Evolutionary conservation across 176 grass and related monocot genomes (phyloP).

Genomic region (Secale cereale): DNA sequence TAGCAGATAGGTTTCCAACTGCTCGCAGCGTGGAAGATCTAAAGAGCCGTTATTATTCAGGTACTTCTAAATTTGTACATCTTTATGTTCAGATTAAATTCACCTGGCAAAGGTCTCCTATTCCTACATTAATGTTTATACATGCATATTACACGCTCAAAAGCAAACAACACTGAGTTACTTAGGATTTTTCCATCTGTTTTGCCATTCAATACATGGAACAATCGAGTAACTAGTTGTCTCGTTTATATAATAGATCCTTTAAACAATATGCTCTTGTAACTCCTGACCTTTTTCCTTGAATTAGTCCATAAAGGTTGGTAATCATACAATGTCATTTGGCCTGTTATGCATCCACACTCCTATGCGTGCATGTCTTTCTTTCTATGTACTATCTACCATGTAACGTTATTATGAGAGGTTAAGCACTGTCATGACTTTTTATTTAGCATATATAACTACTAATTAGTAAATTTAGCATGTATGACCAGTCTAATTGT

Average conservation of each 20-base stretch:
- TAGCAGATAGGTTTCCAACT: conserved; percentile 86
- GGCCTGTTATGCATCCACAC: not conserved
- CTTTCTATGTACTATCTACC: conserved; percentile 30
- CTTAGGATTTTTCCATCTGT: not conserved
- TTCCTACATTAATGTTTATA: not conserved
- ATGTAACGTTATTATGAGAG: not conserved
- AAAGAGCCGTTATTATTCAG: conserved; percentile 90
- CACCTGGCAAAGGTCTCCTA: not conserved
- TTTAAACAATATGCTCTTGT: not conserved
- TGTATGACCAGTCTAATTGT: not conserved
- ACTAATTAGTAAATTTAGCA: not conserved
- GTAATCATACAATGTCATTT: not conserved
- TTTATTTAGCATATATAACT: conserved; percentile 6
- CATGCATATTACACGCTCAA: conserved; percentile 3
- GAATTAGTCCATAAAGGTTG: conserved; percentile 2
- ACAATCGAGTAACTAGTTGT: not conserved
- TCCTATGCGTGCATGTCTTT: not conserved
- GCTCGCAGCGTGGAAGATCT: conserved; percentile 81
- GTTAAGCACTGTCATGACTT: not conserved
- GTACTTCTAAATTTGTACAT: conserved; percentile 54
- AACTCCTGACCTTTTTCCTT: not conserved
- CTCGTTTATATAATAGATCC: not conserved
- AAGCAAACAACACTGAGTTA: not conserved
- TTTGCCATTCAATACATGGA: conserved; percentile 18
- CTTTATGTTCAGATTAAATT: conserved; percentile 31